Evolutionary conservation across 2,329 filamentous ascomycete species (phyloP).

Genomic region (Botrytis aclada): DNA sequence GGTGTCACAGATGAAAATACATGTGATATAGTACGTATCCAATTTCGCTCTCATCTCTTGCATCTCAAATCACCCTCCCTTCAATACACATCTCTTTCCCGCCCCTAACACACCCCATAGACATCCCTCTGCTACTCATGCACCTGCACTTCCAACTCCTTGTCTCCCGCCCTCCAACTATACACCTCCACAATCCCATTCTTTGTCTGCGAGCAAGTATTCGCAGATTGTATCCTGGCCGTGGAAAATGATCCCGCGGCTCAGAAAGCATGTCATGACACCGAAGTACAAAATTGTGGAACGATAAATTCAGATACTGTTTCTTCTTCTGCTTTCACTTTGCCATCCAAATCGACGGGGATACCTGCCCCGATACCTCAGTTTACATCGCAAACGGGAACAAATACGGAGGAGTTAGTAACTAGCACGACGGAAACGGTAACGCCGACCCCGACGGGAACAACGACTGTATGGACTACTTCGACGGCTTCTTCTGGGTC

Average conservation of each 20-base stretch:
- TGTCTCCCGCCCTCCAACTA: constrained; percentile 50
- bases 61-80: neutral
- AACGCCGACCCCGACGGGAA: neutral
- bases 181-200: constrained; percentile 59
- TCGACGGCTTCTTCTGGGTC: neutral
- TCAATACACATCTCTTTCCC: neutral
- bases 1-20: constrained; percentile 43
- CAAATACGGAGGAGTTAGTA: neutral
- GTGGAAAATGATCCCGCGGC: constrained; percentile 45
- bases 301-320: constrained; percentile 30
- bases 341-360: fast-evolving
- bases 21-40: constrained; percentile 53
- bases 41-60: neutral
- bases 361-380: neutral
- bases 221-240: constrained; percentile 44
- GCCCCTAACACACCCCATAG: constrained; percentile 36
- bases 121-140: constrained; percentile 53
- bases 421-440: constrained; percentile 2
- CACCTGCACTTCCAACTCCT: constrained; percentile 52
- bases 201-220: constrained; percentile 56
- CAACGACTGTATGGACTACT: constrained; percentile 6
- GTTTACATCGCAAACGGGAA: neutral
- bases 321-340: neutral
- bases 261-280: constrained; percentile 46
- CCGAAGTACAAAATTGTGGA: constrained; percentile 49